Evolutionary conservation across 495 filamentous ascomycete genomes (phyloP).

Genomic region (Entonaema liquescens): DNA sequence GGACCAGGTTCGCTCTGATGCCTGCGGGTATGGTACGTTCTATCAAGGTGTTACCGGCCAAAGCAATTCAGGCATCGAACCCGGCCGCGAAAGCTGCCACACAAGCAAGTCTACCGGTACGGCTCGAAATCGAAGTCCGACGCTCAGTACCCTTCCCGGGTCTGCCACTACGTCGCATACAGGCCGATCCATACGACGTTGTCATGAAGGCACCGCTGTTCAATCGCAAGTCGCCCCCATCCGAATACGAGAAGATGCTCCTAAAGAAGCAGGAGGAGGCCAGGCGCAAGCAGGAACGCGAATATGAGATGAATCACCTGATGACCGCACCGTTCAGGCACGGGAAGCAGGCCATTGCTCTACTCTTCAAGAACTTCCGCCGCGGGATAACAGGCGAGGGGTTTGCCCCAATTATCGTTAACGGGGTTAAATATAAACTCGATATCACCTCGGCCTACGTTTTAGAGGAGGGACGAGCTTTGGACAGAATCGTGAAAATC

Average conservation of each 20-base stretch:
- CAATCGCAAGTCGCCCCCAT: constrained; percentile 40
- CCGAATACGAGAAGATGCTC: constrained; percentile 37
- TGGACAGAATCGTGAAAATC: constrained; percentile 57
- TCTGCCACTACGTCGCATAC: constrained; percentile 45
- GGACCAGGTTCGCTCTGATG: constrained; percentile 56
- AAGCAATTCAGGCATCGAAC: constrained; percentile 4
- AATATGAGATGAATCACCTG: constrained; percentile 56
- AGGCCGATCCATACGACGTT: constrained; percentile 48
- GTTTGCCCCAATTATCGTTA: constrained; percentile 53
- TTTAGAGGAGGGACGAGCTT: constrained; percentile 58
- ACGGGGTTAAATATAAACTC: constrained; percentile 55
- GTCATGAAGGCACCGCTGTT: constrained; percentile 49
- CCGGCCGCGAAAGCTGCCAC: neutral
- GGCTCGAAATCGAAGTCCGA: constrained; percentile 50
- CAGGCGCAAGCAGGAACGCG: constrained; percentile 45
- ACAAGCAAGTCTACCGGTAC: constrained; percentile 23
- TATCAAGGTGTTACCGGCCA: constrained; percentile 51
- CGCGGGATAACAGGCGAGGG: constrained; percentile 58
- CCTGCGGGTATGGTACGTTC: constrained; percentile 51
- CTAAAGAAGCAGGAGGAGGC: constrained; percentile 42
- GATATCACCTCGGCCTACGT: constrained; percentile 60
- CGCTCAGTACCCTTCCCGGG: constrained; percentile 47
- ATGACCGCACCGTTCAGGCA: constrained; percentile 62
- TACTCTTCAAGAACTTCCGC: constrained; percentile 45
- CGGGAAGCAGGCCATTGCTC: constrained; percentile 40